Conservation (phyloP, 768 basidiomycete species). For the Pleurotus salmoneostramineus region DNA sequence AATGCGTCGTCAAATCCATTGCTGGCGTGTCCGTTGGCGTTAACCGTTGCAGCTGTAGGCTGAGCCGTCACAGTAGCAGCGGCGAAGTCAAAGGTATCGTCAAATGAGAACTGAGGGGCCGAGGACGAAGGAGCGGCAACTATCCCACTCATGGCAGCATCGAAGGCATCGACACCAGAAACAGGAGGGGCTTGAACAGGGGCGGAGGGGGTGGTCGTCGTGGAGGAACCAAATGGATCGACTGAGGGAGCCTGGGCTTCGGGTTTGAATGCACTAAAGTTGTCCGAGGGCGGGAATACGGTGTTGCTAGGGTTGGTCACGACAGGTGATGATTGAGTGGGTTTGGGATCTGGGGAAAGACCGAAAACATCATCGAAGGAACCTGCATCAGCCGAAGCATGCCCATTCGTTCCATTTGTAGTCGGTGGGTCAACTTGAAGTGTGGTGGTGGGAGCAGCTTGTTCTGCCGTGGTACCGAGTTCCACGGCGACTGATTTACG, state of each 20-base stretch:
- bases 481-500: conserved; percentile 19
- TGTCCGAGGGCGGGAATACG: no score
- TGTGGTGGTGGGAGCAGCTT: neutral
- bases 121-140: conserved; percentile 33
- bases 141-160: conserved; percentile 64
- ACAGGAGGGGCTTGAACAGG: conserved; percentile 13
- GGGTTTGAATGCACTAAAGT: conserved; percentile 16
- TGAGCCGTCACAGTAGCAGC: conserved; percentile 31
- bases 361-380: conserved; percentile 63
- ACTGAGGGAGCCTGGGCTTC: conserved; percentile 17
- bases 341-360: conserved; percentile 18
- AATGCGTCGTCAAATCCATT: conserved; percentile 32
- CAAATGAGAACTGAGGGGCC: conserved; percentile 51
- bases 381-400: conserved; percentile 12
- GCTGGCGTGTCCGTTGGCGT: neutral
- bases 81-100: conserved; percentile 59
- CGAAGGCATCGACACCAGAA: conserved; percentile 64
- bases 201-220: conserved; percentile 9
- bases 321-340: conserved; percentile 17
- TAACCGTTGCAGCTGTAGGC: conserved; percentile 23
- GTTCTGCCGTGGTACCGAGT: conserved; percentile 8
- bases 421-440: no score
- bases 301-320: no score
- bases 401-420: conserved; percentile 10
- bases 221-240: conserved; percentile 4